Conservation (phyloP, 495 filamentous ascomycete genomes). For the Usnea hakonensis region DNA sequence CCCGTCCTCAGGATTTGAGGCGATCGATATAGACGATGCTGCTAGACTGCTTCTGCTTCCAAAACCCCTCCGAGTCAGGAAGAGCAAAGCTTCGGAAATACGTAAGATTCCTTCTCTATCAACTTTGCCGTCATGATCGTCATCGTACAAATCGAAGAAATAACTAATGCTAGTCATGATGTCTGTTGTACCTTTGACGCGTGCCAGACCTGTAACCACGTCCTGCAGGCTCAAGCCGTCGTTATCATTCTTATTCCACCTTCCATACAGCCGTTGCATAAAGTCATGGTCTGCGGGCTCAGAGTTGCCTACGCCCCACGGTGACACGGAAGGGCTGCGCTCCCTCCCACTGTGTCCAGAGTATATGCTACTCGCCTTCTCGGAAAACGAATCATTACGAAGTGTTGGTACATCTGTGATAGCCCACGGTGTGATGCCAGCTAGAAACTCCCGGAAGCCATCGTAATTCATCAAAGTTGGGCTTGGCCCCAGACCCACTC, state of each 20-base stretch:
- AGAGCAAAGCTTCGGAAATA: slow-evolving; percentile 89
- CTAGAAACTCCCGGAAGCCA: slow-evolving; percentile 87
- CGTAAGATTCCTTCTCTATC: slow-evolving; percentile 92
- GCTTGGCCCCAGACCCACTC: slow-evolving; percentile 84
- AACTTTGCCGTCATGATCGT: slow-evolving; percentile 84
- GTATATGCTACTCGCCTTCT: slow-evolving; percentile 47
- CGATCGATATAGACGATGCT: slow-evolving; percentile 33
- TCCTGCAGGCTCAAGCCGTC: slow-evolving; percentile 77
- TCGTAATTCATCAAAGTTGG: slow-evolving; percentile 91
- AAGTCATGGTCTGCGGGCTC: slow-evolving; percentile 95
- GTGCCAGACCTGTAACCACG: slow-evolving; percentile 81
- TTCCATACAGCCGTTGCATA: slow-evolving; percentile 76
- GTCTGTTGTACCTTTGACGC: slow-evolving; percentile 83
- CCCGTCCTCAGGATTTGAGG: slow-evolving; percentile 29
- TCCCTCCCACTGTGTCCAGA: slow-evolving; percentile 45
- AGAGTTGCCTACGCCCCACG: slow-evolving; percentile 63
- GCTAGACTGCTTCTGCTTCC: slow-evolving; percentile 60
- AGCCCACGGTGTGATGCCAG: slow-evolving; percentile 84
- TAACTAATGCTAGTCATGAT: slow-evolving; percentile 97
- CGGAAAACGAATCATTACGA: slow-evolving; percentile 44
- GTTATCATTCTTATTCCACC: slow-evolving; percentile 73
- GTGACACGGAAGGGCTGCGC: slow-evolving; percentile 48
- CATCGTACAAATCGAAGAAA: slow-evolving; percentile 96
- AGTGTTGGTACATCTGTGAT: slow-evolving; percentile 67
- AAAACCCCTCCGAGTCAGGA: slow-evolving; percentile 82